Percentiles rank a stretch among this genome's conserved stretches.
Evolutionary conservation across 345 rosid genomes (phyloP).

Genomic region (Firmiana major): DNA sequence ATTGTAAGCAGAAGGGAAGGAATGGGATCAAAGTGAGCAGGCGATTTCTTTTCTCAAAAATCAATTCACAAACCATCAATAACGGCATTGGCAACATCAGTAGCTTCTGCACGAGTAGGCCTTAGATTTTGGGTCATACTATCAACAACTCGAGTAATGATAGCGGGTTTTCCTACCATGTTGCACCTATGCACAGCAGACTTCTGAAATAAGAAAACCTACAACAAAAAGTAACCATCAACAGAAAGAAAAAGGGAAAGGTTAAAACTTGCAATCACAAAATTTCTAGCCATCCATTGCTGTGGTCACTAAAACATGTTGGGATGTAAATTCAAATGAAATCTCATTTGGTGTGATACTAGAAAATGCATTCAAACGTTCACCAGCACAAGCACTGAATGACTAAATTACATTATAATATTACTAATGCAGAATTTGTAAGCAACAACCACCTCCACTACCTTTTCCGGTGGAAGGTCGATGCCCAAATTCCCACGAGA

Average conservation of each 20-base stretch:
- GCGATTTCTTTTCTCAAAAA: neutral
- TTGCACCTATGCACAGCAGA: conserved; percentile 88
- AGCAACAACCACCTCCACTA: neutral
- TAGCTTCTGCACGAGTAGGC: conserved; percentile 92
- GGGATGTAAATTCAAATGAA: neutral
- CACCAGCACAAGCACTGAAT: neutral
- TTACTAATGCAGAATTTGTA: neutral
- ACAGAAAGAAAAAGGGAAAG: neutral
- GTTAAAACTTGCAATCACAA: neutral
- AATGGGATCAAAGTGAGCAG: neutral
- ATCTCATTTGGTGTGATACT: neutral
- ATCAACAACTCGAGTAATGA: conserved; percentile 82
- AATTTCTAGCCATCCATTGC: neutral
- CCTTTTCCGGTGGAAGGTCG: conserved; percentile 91
- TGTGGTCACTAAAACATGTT: neutral
- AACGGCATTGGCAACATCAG: conserved; percentile 85
- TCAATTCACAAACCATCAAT: conserved; percentile 44
- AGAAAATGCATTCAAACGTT: too few species aligned
- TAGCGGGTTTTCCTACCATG: conserved; percentile 79
- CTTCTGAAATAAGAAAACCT: conserved; percentile 77
- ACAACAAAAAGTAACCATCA: neutral
- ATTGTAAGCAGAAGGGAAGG: neutral
- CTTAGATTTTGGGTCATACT: conserved; percentile 84
- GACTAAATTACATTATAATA: neutral
- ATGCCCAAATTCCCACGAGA: conserved; percentile 89